Percentiles rank a stretch among this genome's conserved stretches.
phyloP scores from a whole-genome alignment of 805 yeast species.

The Candida yuanshanica region DNA sequence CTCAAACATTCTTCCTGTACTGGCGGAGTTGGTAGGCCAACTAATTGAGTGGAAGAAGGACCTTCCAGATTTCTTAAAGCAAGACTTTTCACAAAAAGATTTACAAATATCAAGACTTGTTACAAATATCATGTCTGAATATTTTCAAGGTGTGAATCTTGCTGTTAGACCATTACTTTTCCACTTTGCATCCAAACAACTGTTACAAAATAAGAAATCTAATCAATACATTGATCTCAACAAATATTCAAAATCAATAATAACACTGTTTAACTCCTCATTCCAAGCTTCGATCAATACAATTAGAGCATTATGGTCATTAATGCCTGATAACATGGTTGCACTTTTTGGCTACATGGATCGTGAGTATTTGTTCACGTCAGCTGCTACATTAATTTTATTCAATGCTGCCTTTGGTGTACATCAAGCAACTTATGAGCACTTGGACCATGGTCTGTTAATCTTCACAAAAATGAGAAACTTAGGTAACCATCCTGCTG shows the following conservation, averaged over 20 bases:
- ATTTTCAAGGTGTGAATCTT: constrained; percentile 74
- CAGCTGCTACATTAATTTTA: constrained; percentile 66
- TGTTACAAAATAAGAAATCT: constrained; percentile 41
- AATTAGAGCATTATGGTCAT: constrained; percentile 65
- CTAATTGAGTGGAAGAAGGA: constrained; percentile 62
- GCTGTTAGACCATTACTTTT: constrained; percentile 74
- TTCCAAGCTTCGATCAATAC: constrained; percentile 79
- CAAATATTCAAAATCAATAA: constrained; percentile 58
- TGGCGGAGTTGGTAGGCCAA: constrained; percentile 62
- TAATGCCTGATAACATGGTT: constrained; percentile 74
- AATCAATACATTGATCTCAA: constrained; percentile 60
- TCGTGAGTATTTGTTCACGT: constrained; percentile 71
- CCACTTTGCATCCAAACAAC: constrained; percentile 66
- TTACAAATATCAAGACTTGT: constrained; percentile 58
- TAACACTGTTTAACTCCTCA: constrained; percentile 68
- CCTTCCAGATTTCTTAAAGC: constrained; percentile 57
- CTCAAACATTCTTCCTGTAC: constrained; percentile 67
- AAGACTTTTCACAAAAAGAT: constrained; percentile 49
- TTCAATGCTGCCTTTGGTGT: constrained; percentile 80
- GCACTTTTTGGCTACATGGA: constrained; percentile 87
- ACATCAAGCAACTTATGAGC: constrained; percentile 66
- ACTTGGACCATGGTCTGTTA: constrained; percentile 64
- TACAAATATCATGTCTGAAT: constrained; percentile 76
- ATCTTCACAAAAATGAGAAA: constrained; percentile 72
- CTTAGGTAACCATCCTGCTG: constrained; percentile 77